Evolutionary conservation across 176 grass and related monocot species (phyloP), one percentile per base, ranked within the genome.

Genomic region (Rhynchospora breviuscula): DNA sequence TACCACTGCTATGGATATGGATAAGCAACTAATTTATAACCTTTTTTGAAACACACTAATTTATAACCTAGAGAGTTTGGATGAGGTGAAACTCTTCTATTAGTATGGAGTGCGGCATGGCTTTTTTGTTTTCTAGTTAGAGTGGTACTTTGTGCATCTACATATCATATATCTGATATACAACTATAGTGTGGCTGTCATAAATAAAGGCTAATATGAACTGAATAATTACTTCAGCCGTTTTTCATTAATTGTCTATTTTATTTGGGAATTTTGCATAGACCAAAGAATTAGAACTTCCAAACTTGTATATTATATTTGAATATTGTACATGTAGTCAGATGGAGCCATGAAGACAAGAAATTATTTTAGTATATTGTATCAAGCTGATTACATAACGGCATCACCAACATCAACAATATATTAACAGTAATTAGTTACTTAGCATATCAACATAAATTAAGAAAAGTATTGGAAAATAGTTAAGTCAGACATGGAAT

Each of bases 21-120:
- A 77, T 77, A 33, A 77, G 23, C 17, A 12, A 31, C 49, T 49
- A 77, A 75, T 71, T 75, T 51, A 26, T 1, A 56, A 52, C 47
- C 48, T 23, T n/a, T n/a, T n/a, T n/a, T n/a, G n/a, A n/a, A n/a
- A n/a, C n/a, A n/a, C n/a, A 31, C 49, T 49, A 77, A 75, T 71
- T 75, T 51, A 26, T 1, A 56, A 52, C 47, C 48, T 23, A 54
- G 49, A 56, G 73, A 56, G 73, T 77, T 77, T 18, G 48, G 25
- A 77, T 54, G 49, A 77, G 73, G 56, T 77, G 8, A 1, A 33
- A 77, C 73, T 77, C 73, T 57, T 56, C 54, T 56, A 56, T 77
- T 7, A 17, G 54, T 57, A 40, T 33, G 23, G 48, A 54, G 22
- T 8, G 1, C 22, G 33, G 48, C 35, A 40, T 40, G 47, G 59